These are phyloP conservation scores for Phytophthora europaea DNA, from an alignment of 352 stramenopile species.

Conservation along the genomic window DNA sequence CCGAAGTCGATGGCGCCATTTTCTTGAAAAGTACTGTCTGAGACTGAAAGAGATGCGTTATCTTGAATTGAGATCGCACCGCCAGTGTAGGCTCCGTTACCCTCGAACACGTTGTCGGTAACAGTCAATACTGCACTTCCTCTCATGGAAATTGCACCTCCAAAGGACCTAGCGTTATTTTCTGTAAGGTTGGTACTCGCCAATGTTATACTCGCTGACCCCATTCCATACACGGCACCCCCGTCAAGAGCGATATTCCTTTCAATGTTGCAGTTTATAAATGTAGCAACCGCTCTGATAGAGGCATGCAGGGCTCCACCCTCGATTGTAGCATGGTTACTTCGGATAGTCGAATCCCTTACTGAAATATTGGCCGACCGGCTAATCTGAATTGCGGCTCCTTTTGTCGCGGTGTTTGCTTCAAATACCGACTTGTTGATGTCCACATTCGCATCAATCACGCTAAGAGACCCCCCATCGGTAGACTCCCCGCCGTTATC, in stretches of 20 bases:
- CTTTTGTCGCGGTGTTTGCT: constrained; percentile 51
- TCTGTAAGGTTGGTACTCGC: neutral
- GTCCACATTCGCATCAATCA: constrained; percentile 46
- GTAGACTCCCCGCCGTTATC: constrained; percentile 49
- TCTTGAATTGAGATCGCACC: constrained; percentile 54
- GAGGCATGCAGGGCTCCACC: constrained; percentile 65
- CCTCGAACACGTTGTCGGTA: constrained; percentile 21
- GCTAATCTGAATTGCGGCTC: constrained; percentile 62
- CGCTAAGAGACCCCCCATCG: constrained; percentile 59
- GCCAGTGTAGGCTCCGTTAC: constrained; percentile 61
- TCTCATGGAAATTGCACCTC: constrained; percentile 48
- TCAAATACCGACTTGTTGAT: constrained; percentile 48
- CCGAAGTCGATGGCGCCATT: constrained; percentile 67
- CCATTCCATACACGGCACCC: constrained; percentile 55
- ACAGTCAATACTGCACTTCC: constrained; percentile 38
- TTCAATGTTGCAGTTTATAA: constrained; percentile 43
- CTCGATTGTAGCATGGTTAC: constrained; percentile 46
- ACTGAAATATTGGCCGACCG: constrained; percentile 46
- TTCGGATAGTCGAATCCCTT: constrained; percentile 33
- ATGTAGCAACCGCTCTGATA: constrained; percentile 44
- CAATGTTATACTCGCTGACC: constrained; percentile 44
- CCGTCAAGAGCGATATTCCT: constrained; percentile 58
- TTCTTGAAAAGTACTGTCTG: constrained; percentile 35
- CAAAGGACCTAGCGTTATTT: constrained; percentile 59
- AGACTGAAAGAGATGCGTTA: constrained; percentile 44